Conservation (phyloP, 768 basidiomycete genomes). For the Exsudoporus frostii region DNA sequence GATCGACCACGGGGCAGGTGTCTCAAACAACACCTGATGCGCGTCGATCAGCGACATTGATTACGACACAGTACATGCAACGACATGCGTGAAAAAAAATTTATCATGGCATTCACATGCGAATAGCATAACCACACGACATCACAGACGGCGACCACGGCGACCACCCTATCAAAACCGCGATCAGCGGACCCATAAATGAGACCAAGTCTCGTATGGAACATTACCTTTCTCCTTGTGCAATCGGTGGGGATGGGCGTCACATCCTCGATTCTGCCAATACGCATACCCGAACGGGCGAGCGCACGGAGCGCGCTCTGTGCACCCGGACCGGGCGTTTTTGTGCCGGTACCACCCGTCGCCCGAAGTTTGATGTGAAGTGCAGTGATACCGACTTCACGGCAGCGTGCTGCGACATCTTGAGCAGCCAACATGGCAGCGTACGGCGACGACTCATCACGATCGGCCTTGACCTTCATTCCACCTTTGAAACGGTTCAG, state of each 20-base stretch:
- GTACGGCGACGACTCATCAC: constrained; percentile 98
- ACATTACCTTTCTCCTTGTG: constrained; percentile 88
- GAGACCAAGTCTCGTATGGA: not conserved
- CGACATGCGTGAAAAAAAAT: constrained; percentile 27
- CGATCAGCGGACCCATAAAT: constrained; percentile 1
- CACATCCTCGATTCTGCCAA: constrained; percentile 97
- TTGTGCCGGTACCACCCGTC: constrained; percentile 97
- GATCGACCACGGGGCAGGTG: constrained; percentile 79
- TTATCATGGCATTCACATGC: constrained; percentile 14
- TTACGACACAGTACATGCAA: constrained; percentile 36
- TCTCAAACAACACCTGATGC: constrained; percentile 59
- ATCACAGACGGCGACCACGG: constrained; percentile 92
- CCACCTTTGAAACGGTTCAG: constrained; percentile 56
- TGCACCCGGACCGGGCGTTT: constrained; percentile 98
- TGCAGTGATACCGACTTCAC: constrained; percentile 97
- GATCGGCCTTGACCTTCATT: constrained; percentile 99
- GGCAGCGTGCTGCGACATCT: constrained; percentile 94
- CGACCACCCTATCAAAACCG: constrained; percentile 78
- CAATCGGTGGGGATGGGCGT: constrained; percentile 97
- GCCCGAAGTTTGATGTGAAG: constrained; percentile 99
- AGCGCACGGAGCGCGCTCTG: constrained; percentile 98
- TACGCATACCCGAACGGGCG: constrained; percentile 96
- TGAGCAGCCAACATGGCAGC: constrained; percentile 98
- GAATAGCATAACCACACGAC: constrained; percentile 5
- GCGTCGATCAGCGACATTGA: constrained; percentile 82